phyloP scores from a whole-genome alignment of 169 alveolate species.

The Fabrea salina region DNA sequence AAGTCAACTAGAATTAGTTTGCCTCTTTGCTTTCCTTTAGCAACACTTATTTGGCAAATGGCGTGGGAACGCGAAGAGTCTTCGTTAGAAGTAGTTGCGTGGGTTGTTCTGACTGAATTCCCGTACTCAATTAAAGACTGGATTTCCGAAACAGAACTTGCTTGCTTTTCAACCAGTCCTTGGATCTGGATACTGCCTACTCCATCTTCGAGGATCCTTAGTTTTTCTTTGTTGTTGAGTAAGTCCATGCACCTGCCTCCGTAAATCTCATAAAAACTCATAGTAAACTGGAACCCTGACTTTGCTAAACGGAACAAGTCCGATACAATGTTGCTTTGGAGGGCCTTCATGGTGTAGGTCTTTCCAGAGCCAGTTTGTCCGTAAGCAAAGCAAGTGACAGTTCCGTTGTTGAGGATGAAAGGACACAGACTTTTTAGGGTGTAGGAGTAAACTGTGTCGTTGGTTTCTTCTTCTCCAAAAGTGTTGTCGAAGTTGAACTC shows the following conservation, averaged over 20 bases:
- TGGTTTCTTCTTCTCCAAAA: too few relatives aligned
- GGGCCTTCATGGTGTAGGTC: conserved; percentile 73
- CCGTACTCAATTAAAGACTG: conserved; percentile 61
- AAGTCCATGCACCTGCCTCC: conserved; percentile 72
- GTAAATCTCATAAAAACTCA: conserved; percentile 75
- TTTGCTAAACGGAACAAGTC: conserved; percentile 40
- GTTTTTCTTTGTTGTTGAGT: conserved; percentile 60
- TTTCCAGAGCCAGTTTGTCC: conserved; percentile 81
- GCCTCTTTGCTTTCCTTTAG: conserved; percentile 63
- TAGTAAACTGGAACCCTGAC: conserved; percentile 31
- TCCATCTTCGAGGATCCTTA: conserved; percentile 67
- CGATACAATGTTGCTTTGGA: conserved; percentile 52
- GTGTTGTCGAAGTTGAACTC: conserved; percentile 48
- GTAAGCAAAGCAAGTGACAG: conserved; percentile 75
- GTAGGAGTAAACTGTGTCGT: too few relatives aligned
- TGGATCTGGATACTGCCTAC: conserved; percentile 58
- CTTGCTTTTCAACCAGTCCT: conserved; percentile 60
- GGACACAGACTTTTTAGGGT: too few relatives aligned
- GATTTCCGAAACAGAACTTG: conserved; percentile 57
- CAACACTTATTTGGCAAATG: conserved; percentile 65
- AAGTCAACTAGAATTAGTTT: conserved; percentile 79
- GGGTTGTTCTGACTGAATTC: conserved; percentile 73
- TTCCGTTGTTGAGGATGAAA: conserved; percentile 54
- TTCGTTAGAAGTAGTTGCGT: conserved; percentile 81
- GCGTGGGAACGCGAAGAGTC: conserved; percentile 86